Evolutionary conservation across 78 protist species (phyloP).

Genomic region (Guillardia theta): DNA sequence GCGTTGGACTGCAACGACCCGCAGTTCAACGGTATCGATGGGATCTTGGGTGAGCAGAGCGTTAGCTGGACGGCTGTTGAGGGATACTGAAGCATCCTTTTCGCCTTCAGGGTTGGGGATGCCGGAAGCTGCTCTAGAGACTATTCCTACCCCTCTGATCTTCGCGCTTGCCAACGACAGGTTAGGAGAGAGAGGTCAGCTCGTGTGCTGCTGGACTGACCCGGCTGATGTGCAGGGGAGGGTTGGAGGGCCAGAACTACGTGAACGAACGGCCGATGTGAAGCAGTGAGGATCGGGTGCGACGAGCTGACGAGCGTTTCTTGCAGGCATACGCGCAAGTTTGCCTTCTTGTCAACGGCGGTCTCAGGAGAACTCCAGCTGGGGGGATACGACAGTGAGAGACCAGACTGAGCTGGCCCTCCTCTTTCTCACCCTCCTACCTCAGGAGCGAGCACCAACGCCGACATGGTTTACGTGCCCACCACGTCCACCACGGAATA

Average conservation of each 20-base stretch:
- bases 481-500: conserved; percentile 3
- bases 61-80: too few relatives aligned
- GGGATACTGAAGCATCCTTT: background rate
- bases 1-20: conserved; percentile 33
- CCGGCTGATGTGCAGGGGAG: too few relatives aligned
- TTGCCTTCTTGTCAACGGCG: background rate
- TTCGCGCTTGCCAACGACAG: background rate
- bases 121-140: background rate
- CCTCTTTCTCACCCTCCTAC: background rate
- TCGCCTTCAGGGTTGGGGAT: background rate
- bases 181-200: too few relatives aligned
- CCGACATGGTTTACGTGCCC: background rate
- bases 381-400: background rate
- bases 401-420: background rate
- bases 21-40: conserved; percentile 22
- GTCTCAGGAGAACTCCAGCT: conserved; percentile 28
- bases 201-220: too few relatives aligned
- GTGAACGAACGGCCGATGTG: conserved; percentile 3
- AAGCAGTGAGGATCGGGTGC: too few relatives aligned
- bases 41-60: conserved; percentile 12
- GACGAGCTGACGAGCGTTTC: too few relatives aligned
- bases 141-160: background rate
- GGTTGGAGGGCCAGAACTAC: conserved; percentile 19
- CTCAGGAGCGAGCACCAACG: conserved; percentile 2
- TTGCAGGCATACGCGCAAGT: conserved; percentile 35